Percentiles rank a stretch among this genome's conserved stretches.
phyloP scores from a whole-genome alignment of 768 basidiomycete genomes.

The Hemileccinum rubropunctum region DNA sequence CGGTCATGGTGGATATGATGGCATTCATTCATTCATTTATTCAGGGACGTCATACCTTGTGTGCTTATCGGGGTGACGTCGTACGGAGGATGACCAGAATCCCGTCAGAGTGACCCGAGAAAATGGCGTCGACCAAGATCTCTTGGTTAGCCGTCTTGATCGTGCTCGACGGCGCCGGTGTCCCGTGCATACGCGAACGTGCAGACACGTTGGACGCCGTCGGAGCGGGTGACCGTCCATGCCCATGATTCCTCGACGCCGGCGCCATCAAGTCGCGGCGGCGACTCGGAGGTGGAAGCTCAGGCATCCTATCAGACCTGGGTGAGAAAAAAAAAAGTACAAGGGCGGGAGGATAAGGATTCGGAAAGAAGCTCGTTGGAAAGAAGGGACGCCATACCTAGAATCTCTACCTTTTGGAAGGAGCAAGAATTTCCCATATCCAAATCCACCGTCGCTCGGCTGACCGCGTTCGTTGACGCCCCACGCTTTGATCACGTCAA shows the following conservation, averaged over 20 bases:
- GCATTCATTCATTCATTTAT: neutral
- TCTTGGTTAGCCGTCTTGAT: conserved; percentile 24
- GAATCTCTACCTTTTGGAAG: conserved; percentile 61
- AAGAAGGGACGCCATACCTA: conserved; percentile 29
- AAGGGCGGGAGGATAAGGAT: neutral
- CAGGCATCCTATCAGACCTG: conserved; percentile 28
- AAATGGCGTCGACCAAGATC: conserved; percentile 73
- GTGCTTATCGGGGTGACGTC: conserved; percentile 25
- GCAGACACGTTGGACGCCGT: neutral
- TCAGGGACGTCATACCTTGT: neutral
- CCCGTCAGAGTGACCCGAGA: conserved; percentile 84
- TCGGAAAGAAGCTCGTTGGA: neutral
- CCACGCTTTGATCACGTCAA: conserved; percentile 77
- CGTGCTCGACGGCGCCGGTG: neutral
- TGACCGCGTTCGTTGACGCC: conserved; percentile 82
- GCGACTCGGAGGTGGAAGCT: conserved; percentile 28
- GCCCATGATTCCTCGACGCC: conserved; percentile 3
- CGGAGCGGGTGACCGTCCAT: conserved; percentile 8
- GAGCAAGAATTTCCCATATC: conserved; percentile 69
- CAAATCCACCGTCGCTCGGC: conserved; percentile 83
- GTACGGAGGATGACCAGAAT: conserved; percentile 74
- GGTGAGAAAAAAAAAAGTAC: conserved; percentile 1
- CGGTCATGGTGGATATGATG: neutral
- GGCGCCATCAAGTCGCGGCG: conserved; percentile 27
- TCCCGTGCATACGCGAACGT: conserved; percentile 10